Evolutionary conservation across 805 yeast species (phyloP), one percentile per base, ranked within the genome.

Genomic region (Tetrapisispora phaffii): DNA sequence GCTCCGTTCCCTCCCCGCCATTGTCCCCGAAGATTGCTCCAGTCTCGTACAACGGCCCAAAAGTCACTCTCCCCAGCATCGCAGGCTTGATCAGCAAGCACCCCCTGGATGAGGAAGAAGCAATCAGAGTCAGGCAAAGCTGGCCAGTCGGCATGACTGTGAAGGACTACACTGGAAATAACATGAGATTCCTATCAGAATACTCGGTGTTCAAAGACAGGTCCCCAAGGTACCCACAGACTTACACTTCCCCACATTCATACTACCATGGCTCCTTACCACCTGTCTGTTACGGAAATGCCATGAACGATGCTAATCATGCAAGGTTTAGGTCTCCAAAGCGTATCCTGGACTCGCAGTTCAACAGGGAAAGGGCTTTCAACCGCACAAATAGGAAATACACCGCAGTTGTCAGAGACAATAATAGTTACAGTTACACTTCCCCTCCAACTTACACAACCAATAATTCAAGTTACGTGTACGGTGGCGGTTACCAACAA

Each of bases 1-100:
- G 49, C n/a, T 44, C 51, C 26, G 58, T 61, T 8, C 65, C 62
- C 1, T 62, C 66, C 15, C 66, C 66, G 10, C 66, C 66, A 4
- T 47, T 60, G 36, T 62, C 66, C 4, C 66, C 66, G 28, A 57
- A 53, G 37, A 23, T 40, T 12, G 41, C 33, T 24, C 41, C 41
- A 2, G 7, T 26, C 12, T 16, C 41, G 6, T 4, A 26, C 23
- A 33, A 38, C n/a, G 26, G 26, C 16, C 33, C 16, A 21, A 32
- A 23, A 7, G 13, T 32, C 10, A 19, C 34, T 16, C 31, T 23
- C 16, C 34, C 42, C 20, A 26, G 38, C 9, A 41, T 26, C 29
- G 13, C 26, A 7, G n/a, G n/a, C 15, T 16, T 39, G 19, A 31
- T 39, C 2, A 33, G 17, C 17, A 32, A 33, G n/a, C 39, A 34